Evolutionary conservation across 1,139 yeast species (phyloP).

Genomic region (Magnusiomyces clavatus): DNA sequence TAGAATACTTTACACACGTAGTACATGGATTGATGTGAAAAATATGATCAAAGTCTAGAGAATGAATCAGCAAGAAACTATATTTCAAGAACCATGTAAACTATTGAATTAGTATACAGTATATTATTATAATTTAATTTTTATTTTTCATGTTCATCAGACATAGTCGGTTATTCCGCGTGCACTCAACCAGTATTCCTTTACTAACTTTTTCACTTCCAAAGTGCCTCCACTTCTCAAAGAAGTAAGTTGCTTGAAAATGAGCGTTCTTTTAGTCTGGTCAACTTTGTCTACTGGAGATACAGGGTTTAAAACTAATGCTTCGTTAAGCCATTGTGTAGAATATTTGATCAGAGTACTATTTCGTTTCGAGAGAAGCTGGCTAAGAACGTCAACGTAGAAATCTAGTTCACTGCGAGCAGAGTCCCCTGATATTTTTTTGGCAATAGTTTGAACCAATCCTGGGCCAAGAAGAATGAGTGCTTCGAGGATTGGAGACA

Average conservation of each 20-base stretch:
- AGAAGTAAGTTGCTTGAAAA: slow-evolving; percentile 48
- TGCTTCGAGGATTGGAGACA: slow-evolving; percentile 12
- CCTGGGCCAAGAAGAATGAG: slow-evolving; percentile 17
- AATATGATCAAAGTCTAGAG: too few species aligned
- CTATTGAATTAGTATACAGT: too few species aligned
- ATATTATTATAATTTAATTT: too few species aligned
- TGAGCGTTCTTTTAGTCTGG: slow-evolving; percentile 27
- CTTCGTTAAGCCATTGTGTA: slow-evolving; percentile 40
- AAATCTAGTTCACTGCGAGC: slow-evolving; percentile 57
- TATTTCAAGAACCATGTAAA: too few species aligned
- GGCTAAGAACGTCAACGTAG: slow-evolving; percentile 48
- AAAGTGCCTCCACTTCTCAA: slow-evolving; percentile 52
- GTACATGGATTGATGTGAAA: too few species aligned
- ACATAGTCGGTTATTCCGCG: slow-evolving; percentile 32
- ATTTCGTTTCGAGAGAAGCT: slow-evolving; percentile 44
- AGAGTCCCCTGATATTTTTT: slow-evolving; percentile 35
- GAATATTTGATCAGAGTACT: slow-evolving; percentile 31
- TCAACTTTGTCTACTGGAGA: slow-evolving; percentile 23
- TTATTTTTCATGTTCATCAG: too few species aligned
- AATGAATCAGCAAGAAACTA: too few species aligned
- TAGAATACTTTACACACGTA: too few species aligned
- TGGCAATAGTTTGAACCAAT: slow-evolving; percentile 21
- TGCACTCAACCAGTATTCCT: slow-evolving; percentile 53
- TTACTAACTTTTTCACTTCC: slow-evolving; percentile 47
- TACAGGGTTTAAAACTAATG: slow-evolving; percentile 31